Base-by-base conservation (phyloP, 73 alveolate species). In the Diophrys appendiculata region DNA sequence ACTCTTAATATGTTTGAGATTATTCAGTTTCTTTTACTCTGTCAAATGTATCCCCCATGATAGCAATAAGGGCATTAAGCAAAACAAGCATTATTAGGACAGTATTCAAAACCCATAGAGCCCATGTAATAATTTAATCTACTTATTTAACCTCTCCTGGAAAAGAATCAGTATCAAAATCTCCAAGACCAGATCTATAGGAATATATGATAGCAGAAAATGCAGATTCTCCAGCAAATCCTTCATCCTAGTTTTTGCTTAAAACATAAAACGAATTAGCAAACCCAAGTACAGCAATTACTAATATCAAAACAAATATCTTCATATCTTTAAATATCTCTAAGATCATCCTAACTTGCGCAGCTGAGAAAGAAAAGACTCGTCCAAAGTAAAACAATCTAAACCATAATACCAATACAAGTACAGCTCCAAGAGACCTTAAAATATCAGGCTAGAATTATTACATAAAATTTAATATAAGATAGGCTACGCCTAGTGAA, bases 281-380 rank as follows among this genome's bases (percentile, higher is more conserved):
- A 28, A 52, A 52, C 0, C 72, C 81, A 11, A 43, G 13, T 24
- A 64, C 32, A 14, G 81, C 68, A 11, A 73, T 73, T 2, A 73
- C 35, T 1, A 73, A 54, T 54, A 73, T 72, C 14, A 69, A 5
- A 54, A 73, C 26, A 54, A 73, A 73, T 52, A 23, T 52, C 5
- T 22, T 73, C 83, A 67, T 75, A 69, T 30, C 69, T 32, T 28
- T 31, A 0, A 65, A 31, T 25, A 65, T 27, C 22, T 77, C 55
- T 27, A 33, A 18, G 25, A 65, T 56, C 78, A 68, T 60, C n/a
- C 78, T 77, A 1, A 77, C 68, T 69, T 33, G 34, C 18, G 31
- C 31, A 14, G 65, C 78, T 26, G 86, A 65, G 3, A 69, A 77
- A 77, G 67, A 60, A 78, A 68, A 65, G 69, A 77, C 52, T n/a